Conservation (phyloP, 257 asterid species). For the Solanum chilense region DNA sequence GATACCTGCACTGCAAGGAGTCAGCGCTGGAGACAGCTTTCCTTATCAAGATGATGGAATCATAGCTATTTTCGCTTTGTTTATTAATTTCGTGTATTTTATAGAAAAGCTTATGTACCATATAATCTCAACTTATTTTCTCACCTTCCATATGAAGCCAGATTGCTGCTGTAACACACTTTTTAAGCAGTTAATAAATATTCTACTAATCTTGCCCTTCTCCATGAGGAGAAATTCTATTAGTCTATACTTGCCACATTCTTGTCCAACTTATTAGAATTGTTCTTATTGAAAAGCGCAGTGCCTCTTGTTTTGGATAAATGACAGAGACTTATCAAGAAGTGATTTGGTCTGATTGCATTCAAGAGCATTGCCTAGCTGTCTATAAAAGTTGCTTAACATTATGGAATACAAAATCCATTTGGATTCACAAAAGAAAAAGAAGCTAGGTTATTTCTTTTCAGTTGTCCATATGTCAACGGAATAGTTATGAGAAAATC, state of each 20-base stretch:
- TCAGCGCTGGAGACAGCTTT: constrained; percentile 79
- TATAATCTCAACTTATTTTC: neutral
- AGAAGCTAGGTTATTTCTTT: no score
- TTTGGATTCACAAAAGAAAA: neutral
- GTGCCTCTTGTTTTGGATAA: neutral
- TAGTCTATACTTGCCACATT: neutral
- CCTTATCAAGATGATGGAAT: constrained; percentile 56
- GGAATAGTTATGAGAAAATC: neutral
- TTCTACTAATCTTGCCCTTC: neutral
- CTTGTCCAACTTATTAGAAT: neutral
- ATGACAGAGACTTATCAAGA: neutral
- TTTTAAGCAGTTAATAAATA: neutral
- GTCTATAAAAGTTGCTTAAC: neutral
- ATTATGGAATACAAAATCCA: neutral
- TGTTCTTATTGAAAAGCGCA: neutral
- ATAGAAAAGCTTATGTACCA: neutral
- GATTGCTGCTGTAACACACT: neutral
- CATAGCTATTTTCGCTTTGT: neutral
- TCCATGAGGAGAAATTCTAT: neutral
- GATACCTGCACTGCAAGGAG: constrained; percentile 78
- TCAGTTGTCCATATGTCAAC: neutral
- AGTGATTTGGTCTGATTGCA: neutral
- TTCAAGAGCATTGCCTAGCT: neutral
- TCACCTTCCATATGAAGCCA: neutral
- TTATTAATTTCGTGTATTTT: neutral